These are phyloP conservation scores for Paxillus involutus DNA, from an alignment of 768 basidiomycete genomes.

Conservation along the genomic window DNA sequence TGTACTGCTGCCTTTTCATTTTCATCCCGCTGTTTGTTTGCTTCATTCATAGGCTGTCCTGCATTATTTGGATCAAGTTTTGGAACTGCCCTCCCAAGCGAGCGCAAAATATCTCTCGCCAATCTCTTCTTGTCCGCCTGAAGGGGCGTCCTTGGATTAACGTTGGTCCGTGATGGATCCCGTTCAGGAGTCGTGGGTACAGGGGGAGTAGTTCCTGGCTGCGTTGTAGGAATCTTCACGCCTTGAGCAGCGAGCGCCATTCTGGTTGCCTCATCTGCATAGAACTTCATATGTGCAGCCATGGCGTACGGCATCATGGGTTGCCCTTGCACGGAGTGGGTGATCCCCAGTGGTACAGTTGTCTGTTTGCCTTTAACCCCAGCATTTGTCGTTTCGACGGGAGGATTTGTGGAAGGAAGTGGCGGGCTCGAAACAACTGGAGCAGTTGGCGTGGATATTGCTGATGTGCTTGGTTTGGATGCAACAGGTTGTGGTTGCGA, in stretches of 20 bases:
- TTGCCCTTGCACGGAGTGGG: not conserved
- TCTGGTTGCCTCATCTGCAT: conserved; percentile 18
- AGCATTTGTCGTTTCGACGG: not conserved
- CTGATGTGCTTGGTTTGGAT: not conserved
- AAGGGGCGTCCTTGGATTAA: conserved; percentile 26
- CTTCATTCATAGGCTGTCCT: not conserved
- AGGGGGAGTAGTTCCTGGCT: not conserved
- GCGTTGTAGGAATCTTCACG: not conserved
- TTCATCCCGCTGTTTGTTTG: not conserved
- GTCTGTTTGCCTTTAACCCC: not conserved
- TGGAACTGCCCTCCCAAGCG: conserved; percentile 37
- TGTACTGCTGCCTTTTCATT: not conserved
- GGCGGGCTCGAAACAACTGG: not conserved
- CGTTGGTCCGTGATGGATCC: not conserved
- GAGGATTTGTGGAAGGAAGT: not conserved
- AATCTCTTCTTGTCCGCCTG: conserved; percentile 51
- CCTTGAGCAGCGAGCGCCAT: conserved; percentile 5
- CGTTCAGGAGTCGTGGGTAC: conserved; percentile 10
- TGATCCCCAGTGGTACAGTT: not conserved
- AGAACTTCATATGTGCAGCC: conserved; percentile 19
- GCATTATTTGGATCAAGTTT: conserved; percentile 6
- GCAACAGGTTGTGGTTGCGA: not conserved
- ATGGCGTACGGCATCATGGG: conserved; percentile 1
- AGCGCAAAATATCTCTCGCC: conserved; percentile 56
- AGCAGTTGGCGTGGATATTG: not conserved